Base-by-base conservation (phyloP, 345 rosid species). In the Nephelium lappaceum region DNA sequence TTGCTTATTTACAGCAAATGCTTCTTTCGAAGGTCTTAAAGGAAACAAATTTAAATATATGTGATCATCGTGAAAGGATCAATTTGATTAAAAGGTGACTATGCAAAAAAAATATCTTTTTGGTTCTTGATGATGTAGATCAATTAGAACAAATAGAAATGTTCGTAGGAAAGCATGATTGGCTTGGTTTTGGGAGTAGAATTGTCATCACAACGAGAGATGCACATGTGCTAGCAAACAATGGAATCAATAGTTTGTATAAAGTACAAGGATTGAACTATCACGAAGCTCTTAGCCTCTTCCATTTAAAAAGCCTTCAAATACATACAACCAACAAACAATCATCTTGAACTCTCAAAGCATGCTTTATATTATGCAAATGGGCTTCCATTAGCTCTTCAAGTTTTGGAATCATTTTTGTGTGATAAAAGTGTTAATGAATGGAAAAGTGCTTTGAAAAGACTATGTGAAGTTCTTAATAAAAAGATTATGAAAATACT, bases 191-290 rank as follows among this genome's bases (percentile, higher is more conserved):
- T 0, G 83, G 80, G 53, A 14, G 80, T 39, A 5, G 83, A 0
- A 73, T 81, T 4, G 77, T 77, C 15, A 42, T 81, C n/a, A 81
- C 84, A 23, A 81, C 74, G 0, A 77, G 84, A 31, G 23, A 73
- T 9, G 19, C 0, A 67, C 0, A 39, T 39, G 41, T 39, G 41
- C 41, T 39, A 5, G 41, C 5, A 39, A 39, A 5, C 41, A 3
- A 39, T 51, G 25, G 43, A 25, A 41, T 38, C 11, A 53, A 67
- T n/a, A 21, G 19, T 5, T 10, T 8, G 0, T 36, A 15, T 19
- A 0, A 24, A 39, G 73, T 11, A 15, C 36, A 5, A n/a, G n/a
- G n/a, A n/a, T n/a, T n/a, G n/a, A n/a, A n/a, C n/a, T n/a, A n/a
- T n/a, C n/a, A n/a, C n/a, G n/a, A n/a, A n/a, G n/a, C n/a, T n/a